Conservation (phyloP, 768 basidiomycete species). For the Cantharellus anzutake region DNA sequence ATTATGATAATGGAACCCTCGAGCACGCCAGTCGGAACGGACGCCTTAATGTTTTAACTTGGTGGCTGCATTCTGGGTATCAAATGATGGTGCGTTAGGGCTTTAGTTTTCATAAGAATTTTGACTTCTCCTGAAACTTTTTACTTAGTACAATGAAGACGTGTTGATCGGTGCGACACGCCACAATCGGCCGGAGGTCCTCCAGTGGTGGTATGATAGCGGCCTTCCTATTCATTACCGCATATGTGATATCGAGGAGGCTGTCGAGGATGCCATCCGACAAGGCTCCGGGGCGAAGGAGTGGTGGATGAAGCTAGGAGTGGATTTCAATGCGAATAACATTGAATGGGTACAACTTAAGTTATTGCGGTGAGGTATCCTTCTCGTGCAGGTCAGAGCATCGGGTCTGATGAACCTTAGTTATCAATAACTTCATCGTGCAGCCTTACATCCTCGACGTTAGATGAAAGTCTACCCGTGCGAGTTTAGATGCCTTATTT, state of each 20-base stretch:
- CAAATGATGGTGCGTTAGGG: constrained; percentile 27
- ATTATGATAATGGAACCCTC: constrained; percentile 59
- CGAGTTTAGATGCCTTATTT: too few species aligned
- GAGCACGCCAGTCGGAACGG: constrained; percentile 66
- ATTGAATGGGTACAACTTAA: constrained; percentile 81
- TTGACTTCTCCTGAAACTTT: neutral
- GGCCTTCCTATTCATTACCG: constrained; percentile 68
- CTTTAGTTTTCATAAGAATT: neutral
- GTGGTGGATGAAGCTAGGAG: constrained; percentile 71
- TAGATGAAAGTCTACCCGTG: too few species aligned
- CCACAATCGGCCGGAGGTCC: constrained; percentile 60
- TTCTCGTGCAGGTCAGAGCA: too few species aligned
- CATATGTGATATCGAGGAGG: constrained; percentile 85
- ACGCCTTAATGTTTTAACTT: constrained; percentile 58
- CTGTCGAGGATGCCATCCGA: constrained; percentile 69
- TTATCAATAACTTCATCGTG: too few species aligned
- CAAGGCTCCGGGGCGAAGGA: constrained; percentile 53
- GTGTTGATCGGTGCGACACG: constrained; percentile 61
- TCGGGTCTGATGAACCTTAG: too few species aligned
- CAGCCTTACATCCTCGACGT: too few species aligned
- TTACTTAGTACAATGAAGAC: constrained; percentile 44
- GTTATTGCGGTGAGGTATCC: constrained; percentile 11
- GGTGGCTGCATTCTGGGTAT: constrained; percentile 67
- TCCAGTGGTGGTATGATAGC: constrained; percentile 78
- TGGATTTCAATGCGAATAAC: constrained; percentile 68